Base-by-base conservation (phyloP, 1,284 basidiomycete species). In the Fomitiporia mediterranea region DNA sequence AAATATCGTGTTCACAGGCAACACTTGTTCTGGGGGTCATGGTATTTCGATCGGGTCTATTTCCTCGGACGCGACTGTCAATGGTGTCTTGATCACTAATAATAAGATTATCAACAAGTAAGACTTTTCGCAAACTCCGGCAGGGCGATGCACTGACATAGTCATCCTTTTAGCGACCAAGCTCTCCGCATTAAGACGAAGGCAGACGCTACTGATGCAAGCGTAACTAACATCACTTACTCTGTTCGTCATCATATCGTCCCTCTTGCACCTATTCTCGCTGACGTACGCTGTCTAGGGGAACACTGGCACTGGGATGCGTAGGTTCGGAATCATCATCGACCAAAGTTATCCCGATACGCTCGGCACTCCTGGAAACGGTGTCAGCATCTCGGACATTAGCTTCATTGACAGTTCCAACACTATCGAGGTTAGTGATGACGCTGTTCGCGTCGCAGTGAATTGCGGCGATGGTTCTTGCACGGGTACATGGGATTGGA, bases 21-120 rank as follows among this genome's bases (percentile, higher is more conserved):
- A 80, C 63, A 74, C 71, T 19, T 85, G 83, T 65, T 69, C 70
- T 2, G 72, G 73, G 8, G 81, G 83, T 3, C 83, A 86, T 56
- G 83, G 84, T 37, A 77, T 83, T 56, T 82, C 80, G 2, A 73
- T 86, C 25, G 82, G 82, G 21, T 83, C 81, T 0, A 77, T 83
- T 56, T 52, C 62, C 28, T 78, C 76, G 0, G 66, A 72, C 43
- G 70, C 66, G 6, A 72, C 73, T 2, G 79, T 84, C n/a, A 72
- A 72, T 1, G 70, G 68, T 21, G 68, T 84, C 38, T 61, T 68
- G 23, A 75, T 84, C 59, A 67, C 66, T 1, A 69, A 71, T 17
- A 84, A 84, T 66, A 77, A 67, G 2, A 62, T 72, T 53, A 54
- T 56, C 21, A 40, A 61, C n/a, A 56, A 78, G 78, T 81, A 40